These are phyloP conservation scores for Viola pubescens DNA, from an alignment of 441 rosid genomes.

Conservation along the genomic window DNA sequence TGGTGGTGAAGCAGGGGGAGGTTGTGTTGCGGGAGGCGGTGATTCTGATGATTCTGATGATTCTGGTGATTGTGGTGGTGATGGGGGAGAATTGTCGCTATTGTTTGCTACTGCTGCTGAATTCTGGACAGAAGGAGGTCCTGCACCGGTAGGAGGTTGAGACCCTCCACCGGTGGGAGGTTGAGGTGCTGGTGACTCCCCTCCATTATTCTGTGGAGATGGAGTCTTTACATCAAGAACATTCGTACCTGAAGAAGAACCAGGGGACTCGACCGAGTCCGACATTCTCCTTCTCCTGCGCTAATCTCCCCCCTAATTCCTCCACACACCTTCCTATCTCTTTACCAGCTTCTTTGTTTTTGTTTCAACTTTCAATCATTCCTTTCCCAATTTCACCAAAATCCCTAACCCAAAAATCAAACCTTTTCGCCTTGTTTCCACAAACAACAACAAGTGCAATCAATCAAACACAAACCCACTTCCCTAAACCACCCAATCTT, in stretches of 20 bases:
- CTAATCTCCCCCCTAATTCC: neutral
- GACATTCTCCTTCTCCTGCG: slow-evolving; percentile 19
- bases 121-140: no score
- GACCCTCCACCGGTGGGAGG: no score
- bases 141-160: no score
- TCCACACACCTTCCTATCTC: neutral
- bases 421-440: neutral
- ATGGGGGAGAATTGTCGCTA: no score
- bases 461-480: neutral
- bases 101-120: no score
- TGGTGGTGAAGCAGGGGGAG: no score
- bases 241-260: slow-evolving; percentile 13
- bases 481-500: neutral
- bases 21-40: no score
- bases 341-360: neutral
- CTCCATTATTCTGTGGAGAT: no score
- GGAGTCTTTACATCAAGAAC: neutral
- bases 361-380: neutral
- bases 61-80: no score
- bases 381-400: neutral
- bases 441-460: no score
- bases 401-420: neutral
- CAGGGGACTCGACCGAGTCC: slow-evolving; percentile 32
- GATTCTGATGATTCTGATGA: no score
- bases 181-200: no score